Evolutionary conservation across 345 rosid genomes (phyloP), one percentile per base, ranked within the genome.

Genomic region (Pugionium dolabratum): DNA sequence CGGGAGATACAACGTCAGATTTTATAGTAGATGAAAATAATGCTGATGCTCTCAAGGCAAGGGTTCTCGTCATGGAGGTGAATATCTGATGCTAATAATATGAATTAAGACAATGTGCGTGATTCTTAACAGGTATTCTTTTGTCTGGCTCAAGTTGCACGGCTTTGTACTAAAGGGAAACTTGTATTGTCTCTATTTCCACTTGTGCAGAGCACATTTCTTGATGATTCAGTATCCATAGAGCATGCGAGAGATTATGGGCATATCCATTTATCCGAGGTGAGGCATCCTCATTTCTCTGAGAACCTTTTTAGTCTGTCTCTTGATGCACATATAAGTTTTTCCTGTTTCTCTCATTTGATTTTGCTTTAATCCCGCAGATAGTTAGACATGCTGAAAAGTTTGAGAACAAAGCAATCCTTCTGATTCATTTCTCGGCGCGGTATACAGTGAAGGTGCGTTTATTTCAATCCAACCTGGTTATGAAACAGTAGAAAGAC

Each of bases 191-290:
- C 46, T 54, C 30, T 44, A 6, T 35, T 36, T 65, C 27, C 49
- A 45, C 9, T 66, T 62, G 11, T 62, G 60, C 80, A 94, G 97
- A 84, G 97, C 79, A 94, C 99, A 48, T 94, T 80, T 73, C 66
- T 90, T 49, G 86, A 88, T 50, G 81, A 82, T 70, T 75, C 79
- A 2, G 84, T 91, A 34, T 71, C 87, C 0, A 76, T 83, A 54
- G 96, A 86, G 76, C 97, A 86, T 66, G 96, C 97, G 5, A 88
- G 92, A 76, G 96, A 88, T 64, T 90, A 86, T 77, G 95, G 99
- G 46, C 97, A 94, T 73, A 80, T 77, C 62, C 97, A 90, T 78
- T 78, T 94, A 54, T 85, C 80, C 3, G 99, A 94, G 96, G 97
- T 88, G 56, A 50, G 58, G 8, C 33, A 18, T 74, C 28, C 28